Evolutionary conservation across 169 alveolate genomes (phyloP).

Genomic region (Plasmodium blacklocki): DNA sequence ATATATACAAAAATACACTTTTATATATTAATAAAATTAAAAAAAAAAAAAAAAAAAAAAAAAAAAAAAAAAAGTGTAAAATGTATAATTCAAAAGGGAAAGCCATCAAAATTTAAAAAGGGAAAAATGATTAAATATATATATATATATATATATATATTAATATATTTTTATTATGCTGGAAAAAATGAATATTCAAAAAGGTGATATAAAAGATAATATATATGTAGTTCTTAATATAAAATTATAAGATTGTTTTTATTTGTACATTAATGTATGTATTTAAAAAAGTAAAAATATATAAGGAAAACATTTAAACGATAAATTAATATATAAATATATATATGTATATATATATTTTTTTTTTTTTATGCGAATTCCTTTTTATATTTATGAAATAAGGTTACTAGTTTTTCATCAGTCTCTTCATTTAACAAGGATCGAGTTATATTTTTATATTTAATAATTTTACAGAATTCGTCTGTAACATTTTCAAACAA

Average conservation of each 20-base stretch:
- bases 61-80: too few species aligned
- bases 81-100: too few species aligned
- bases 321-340: background rate
- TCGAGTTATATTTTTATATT: conserved; percentile 59
- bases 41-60: background rate
- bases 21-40: background rate
- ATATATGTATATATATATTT: background rate
- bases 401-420: conserved; percentile 9
- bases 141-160: too few species aligned
- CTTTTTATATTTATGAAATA: conserved; percentile 27
- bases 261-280: background rate
- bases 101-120: too few species aligned
- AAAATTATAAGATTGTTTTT: too few species aligned
- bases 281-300: background rate
- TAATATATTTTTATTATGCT: too few species aligned
- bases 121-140: too few species aligned
- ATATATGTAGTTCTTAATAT: too few species aligned
- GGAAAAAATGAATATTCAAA: too few species aligned
- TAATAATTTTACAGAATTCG: conserved; percentile 66
- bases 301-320: background rate
- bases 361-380: conserved; percentile 14
- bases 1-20: background rate
- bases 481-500: conserved; percentile 73
- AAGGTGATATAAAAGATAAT: too few species aligned
- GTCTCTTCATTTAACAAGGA: conserved; percentile 24